Conservation (phyloP, 495 filamentous ascomycete genomes). For the Neurospora tetraspora region DNA sequence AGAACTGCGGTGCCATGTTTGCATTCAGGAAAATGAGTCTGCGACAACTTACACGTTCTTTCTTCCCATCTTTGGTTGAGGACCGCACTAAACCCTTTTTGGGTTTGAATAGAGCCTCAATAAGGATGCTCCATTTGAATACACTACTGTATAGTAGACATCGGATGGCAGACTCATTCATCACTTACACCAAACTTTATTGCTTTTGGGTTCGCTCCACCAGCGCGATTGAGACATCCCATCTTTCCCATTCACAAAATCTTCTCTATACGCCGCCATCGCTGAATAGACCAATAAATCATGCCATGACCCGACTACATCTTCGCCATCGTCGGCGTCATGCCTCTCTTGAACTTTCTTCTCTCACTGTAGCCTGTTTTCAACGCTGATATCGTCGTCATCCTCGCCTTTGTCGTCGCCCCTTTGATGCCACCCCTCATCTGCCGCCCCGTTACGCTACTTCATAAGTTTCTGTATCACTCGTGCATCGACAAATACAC, state of each 20-base stretch:
- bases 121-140: constrained; percentile 4
- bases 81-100: constrained; percentile 10
- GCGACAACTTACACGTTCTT: not conserved
- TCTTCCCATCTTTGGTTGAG: not conserved
- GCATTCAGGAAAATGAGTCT: not conserved
- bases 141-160: not conserved
- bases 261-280: not conserved
- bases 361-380: not conserved
- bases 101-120: constrained; percentile 29
- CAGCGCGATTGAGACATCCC: not conserved
- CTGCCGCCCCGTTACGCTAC: not conserved
- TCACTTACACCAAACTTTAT: not conserved
- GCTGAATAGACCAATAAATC: constrained; percentile 4
- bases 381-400: not conserved
- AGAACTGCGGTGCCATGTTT: not conserved
- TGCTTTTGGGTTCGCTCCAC: not conserved
- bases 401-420: not conserved
- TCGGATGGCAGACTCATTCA: not conserved
- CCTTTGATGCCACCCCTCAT: not conserved
- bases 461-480: not conserved
- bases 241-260: not conserved
- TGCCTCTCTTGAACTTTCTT: not conserved
- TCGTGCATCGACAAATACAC: not conserved
- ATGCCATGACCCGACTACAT: not conserved
- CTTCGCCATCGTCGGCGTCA: not conserved